Base-by-base conservation (phyloP, 495 filamentous ascomycete genomes). In the Symbiotaphrina buchneri region DNA sequence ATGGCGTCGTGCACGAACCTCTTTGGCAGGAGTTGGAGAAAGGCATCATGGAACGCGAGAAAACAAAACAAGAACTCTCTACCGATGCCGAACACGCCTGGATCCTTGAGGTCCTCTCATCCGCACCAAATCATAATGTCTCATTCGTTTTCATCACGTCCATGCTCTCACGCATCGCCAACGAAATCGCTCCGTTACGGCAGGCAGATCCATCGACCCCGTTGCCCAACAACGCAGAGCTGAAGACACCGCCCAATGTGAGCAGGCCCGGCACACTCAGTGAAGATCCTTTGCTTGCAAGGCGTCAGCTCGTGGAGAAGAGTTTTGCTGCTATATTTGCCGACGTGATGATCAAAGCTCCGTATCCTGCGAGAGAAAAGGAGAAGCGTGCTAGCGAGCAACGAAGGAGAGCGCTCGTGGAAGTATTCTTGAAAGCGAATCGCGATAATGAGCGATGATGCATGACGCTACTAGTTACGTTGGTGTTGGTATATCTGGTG, bases 91-190 rank as follows among this genome's bases (percentile, higher is more conserved):
- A 66, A 37, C 69, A 70, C 38, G 53, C 61, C 6, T 64, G 62
- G 48, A 58, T 85, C 6, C 57, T 87, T 6, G 82, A 92, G 34
- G 65, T 65, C 32, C 59, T 93, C 4, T 61, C 73, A 0, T 54
- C 63, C 6, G 62, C 65, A 0, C 81, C 83, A 1, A 67, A 69
- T 19, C 74, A 85, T 44, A 83, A 75, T 43, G 75, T 84, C 36
- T 78, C 74, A 0, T 87, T 91, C 45, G 72, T 84, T 6, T 83
- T 92, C 36, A 48, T 93, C 21, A 82, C 70, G 2, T 70, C 76
- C 26, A 81, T 84, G 63, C 61, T 93, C 5, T 37, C 33, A 2
- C 21, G 27, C 6, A 24, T 38, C 18, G 22, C 20, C 16, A 15
- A 13, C 8, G 35, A 38, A 25, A 17, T 38, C 4, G 30, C 28